These are phyloP conservation scores for Phialophora verrucosa DNA, from an alignment of 2,329 filamentous ascomycete species.

Conservation along the genomic window DNA sequence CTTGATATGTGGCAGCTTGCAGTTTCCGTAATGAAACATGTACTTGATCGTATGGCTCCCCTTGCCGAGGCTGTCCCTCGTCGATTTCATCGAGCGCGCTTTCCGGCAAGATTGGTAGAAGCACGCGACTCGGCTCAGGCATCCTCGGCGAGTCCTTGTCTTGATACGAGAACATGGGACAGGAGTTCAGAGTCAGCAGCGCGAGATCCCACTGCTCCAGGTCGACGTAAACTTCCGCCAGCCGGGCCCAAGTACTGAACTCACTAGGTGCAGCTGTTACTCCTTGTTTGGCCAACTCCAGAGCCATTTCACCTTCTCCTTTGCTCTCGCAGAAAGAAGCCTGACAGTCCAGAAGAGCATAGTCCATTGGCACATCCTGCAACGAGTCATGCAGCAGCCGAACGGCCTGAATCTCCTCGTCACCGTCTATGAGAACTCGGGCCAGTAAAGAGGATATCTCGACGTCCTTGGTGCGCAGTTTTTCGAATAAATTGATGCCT, in stretches of 20 bases:
- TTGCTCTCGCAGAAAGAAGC: conserved; percentile 90
- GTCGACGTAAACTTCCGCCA: conserved; percentile 91
- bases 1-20: conserved; percentile 86
- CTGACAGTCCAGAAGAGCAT: conserved; percentile 92
- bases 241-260: conserved; percentile 92
- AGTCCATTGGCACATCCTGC: conserved; percentile 94
- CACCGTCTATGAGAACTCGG: conserved; percentile 89
- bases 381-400: conserved; percentile 85
- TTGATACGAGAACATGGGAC: conserved; percentile 99
- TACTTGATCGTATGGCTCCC: conserved; percentile 80
- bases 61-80: conserved; percentile 75
- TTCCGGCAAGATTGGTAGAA: conserved; percentile 84
- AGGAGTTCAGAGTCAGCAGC: conserved; percentile 93
- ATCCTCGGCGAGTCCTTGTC: conserved; percentile 95
- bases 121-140: conserved; percentile 88
- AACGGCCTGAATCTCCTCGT: conserved; percentile 96
- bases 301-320: conserved; percentile 81
- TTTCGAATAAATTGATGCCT: conserved; percentile 97
- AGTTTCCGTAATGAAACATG: conserved; percentile 85
- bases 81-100: conserved; percentile 95
- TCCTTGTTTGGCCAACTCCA: conserved; percentile 91
- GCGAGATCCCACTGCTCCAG: conserved; percentile 98
- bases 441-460: conserved; percentile 93
- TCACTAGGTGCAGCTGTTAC: conserved; percentile 96
- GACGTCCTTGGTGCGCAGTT: conserved; percentile 84